Base-by-base conservation (phyloP, 2,329 filamentous ascomycete species). In the Penicillium capsulatum region DNA sequence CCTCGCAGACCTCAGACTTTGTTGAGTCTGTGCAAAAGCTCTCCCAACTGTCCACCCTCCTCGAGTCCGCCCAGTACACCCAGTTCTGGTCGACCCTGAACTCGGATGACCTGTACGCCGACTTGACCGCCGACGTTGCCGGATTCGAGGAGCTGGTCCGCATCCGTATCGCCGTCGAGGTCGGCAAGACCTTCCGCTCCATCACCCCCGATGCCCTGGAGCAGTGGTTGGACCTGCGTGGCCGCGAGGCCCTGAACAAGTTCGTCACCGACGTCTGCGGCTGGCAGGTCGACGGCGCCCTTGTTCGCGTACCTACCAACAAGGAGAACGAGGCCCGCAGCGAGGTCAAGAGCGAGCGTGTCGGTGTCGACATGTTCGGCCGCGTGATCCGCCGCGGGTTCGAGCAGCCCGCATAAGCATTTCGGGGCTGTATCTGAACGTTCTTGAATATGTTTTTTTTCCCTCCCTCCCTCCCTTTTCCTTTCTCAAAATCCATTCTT, bases 271-370 rank as follows among this genome's bases (percentile, higher is more conserved):
- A 91, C 64, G 85, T 91, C 8, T 92, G 85, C 60, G 87, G 85
- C 51, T 98, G 91, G 89, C 79, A 78, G 57, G 76, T 96, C 29
- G 84, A 87, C 24, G 58, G 51, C 28, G 45, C 51, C n/a, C 60
- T 71, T 30, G 82, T 96, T 48, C 79, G 80, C 65, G 79, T 98
- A 40, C 92, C 92, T 40, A 74, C 83, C 60, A 98, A 98, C 73
- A 86, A 92, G 62, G 92, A 98, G 71, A 96, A 96, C 66, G 91
- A 97, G 79, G 92, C 89, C 31, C 88, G 94, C 75, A 92, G 92
- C 68, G 84, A 89, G 28, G 86, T 96, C 66, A 94, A 96, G 60
- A 80, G 90, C 58, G 92, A 98, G 75, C 90, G 92, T 52, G 92
- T 98, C n/a, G 68, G 63, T 13, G 57, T 72, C 29, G 69, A 72